Base-by-base conservation (phyloP, 73 alveolate species). In the Blepharisma japonicum region DNA sequence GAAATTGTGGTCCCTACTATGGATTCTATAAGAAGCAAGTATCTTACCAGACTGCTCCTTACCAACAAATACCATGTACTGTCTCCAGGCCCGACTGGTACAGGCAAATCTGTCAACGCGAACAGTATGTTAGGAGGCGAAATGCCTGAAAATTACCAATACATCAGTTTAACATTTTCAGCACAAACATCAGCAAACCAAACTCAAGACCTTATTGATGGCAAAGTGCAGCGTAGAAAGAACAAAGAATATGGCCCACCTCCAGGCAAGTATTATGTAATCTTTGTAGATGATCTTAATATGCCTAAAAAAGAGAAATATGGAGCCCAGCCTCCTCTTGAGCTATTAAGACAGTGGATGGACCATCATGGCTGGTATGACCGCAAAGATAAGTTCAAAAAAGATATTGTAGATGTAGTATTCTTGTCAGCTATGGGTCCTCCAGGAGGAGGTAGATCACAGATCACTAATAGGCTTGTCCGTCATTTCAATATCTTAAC, bases 261-360 rank as follows among this genome's bases (percentile, higher is more conserved):
- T 8, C 95, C 95, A 6, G 99, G 99, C 68, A 97, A 98, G 93
- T 93, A 94, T 66, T 96, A 91, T 78, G 98, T 97, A 50, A 94
- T 98, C 76, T 98, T 98, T 85, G 96, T 98, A 39, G 99, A 98
- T 94, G 99, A 98, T 88, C 86, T 98, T 81, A 98, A 98, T 86
- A 98, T 98, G 99, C 99, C 99, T 89, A 83, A 97, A 96, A 93
- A 96, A 90, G 99, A 98, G 85, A 99, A 96, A 77, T 98, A 97
- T 77, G 99, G 99, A n/a, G 99, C 99, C 14, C 97, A 98, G 87
- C 99, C 99, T 46, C 99, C 99, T 0, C 93, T 98, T 71, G 99
- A 98, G 85, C 94, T 98, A 55, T 87, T 98, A 45, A 88, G 99
- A 76, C 98, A 98, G 86, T 97, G 99, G 98, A 80, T 97, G 89